Base-by-base conservation (phyloP, 129 eudicot species). In the Artemisia tridentata region DNA sequence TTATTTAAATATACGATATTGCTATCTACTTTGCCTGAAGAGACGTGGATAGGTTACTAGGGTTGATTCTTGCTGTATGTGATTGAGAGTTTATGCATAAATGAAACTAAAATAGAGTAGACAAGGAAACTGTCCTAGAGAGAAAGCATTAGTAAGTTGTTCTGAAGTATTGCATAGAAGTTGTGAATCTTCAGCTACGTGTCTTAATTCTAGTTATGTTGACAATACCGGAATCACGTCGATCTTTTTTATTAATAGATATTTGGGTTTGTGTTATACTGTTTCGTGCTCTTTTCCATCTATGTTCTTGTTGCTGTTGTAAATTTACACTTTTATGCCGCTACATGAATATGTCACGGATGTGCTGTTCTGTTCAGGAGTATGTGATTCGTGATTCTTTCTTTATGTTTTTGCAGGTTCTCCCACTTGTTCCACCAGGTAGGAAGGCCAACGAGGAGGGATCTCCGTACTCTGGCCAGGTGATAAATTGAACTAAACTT, bases 371-470 rank as follows among this genome's bases (percentile, higher is more conserved):
- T 45, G 29, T 63, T 77, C 59, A 63, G 59, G 59, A 61, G 46
- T 63, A 45, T 61, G 53, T 54, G 68, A 68, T 68, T 83, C 29
- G 70, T 56, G 18, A 69, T 19, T 29, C 16, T 72, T 69, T 17
- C 46, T 65, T 59, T 72, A 55, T 78, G 65, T 71, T 57, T 53
- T 73, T 79, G 80, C 84, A 95, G 99, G 97, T 95, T 84, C 97
- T 95, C 69, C 99, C 99, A 66, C 96, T 95, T 72, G 99, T 95
- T 79, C 99, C 99, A 53, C 99, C 99, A 5, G 98, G 98, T 52
- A 86, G 95, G 78, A 87, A 86, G 83, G 98, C 87, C 17, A 82
- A 79, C 63, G 96, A 86, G 78, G 99, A 87, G 67, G 99, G 99
- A 31, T 95, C 97, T 15, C 99, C 99, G 2, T 95, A 95, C 72